Percentiles rank a stretch among this genome's conserved stretches.
Conservation (phyloP, 495 filamentous ascomycete genomes). For the Ascodesmis nigricans region DNA sequence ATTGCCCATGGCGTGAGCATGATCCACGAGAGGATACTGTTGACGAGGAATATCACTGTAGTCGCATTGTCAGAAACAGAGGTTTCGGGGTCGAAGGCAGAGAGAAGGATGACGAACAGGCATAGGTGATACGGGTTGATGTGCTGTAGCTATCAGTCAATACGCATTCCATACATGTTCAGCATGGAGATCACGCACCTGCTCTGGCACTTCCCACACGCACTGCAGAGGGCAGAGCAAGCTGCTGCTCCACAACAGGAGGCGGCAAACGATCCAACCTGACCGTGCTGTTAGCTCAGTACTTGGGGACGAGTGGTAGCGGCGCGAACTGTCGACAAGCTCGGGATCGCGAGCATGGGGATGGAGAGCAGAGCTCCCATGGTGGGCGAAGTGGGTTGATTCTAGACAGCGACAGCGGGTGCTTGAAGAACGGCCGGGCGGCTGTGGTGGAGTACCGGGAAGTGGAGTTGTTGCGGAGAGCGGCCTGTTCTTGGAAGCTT, state of each 20-base stretch:
- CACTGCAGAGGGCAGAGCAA: slow-evolving; percentile 79
- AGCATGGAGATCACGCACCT: slow-evolving; percentile 35
- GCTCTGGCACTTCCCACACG: slow-evolving; percentile 89
- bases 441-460: no score
- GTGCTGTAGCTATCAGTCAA: slow-evolving; percentile 33
- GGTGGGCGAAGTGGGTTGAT: no score
- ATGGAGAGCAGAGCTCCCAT: slow-evolving; percentile 89
- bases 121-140: slow-evolving; percentile 92
- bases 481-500: no score
- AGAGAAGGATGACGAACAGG: slow-evolving; percentile 24
- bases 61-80: no score
- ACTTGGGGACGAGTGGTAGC: slow-evolving; percentile 3
- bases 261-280: slow-evolving; percentile 54
- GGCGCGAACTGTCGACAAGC: slow-evolving; percentile 49
- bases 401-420: no score
- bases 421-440: no score
- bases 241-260: slow-evolving; percentile 93
- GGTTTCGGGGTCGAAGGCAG: no score
- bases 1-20: slow-evolving; percentile 99
- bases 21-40: slow-evolving; percentile 92
- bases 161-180: not conserved
- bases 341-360: slow-evolving; percentile 70
- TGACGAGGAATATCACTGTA: slow-evolving; percentile 67
- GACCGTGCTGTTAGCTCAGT: slow-evolving; percentile 16
- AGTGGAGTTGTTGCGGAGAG: no score